Conservation (phyloP, 306 rosid species). For the Quercus bicolor region DNA sequence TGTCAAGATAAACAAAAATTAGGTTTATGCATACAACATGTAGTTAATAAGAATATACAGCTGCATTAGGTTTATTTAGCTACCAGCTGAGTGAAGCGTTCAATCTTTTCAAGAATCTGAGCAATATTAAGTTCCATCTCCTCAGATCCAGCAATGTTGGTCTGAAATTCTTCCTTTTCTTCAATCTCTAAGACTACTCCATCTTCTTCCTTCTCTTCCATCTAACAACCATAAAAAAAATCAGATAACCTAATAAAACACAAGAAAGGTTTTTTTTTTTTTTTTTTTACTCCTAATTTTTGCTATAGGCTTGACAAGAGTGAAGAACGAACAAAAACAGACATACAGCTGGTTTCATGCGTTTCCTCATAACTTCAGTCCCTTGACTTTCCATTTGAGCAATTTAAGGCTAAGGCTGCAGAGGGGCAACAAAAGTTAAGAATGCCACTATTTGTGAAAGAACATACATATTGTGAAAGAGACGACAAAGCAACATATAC, state of each 20-base stretch:
- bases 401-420: conserved; percentile 24
- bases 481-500: background rate
- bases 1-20: background rate
- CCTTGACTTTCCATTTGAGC: conserved; percentile 35
- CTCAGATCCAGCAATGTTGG: conserved; percentile 42
- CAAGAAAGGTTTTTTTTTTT: too few species aligned
- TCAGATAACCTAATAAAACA: background rate
- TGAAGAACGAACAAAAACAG: background rate
- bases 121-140: conserved; percentile 65
- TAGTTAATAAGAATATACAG: background rate
- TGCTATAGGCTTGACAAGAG: background rate
- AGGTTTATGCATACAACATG: background rate
- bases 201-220: conserved; percentile 34
- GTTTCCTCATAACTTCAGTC: conserved; percentile 42
- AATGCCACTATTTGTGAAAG: background rate
- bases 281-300: background rate
- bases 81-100: conserved; percentile 78
- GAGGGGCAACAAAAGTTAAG: background rate
- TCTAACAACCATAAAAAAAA: conserved; percentile 16
- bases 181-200: conserved; percentile 37
- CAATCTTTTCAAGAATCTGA: conserved; percentile 62
- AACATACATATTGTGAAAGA: background rate
- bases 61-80: background rate
- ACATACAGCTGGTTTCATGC: conserved; percentile 45
- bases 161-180: conserved; percentile 45